Percentiles rank a stretch among this genome's conserved stretches.
These are phyloP conservation scores for Phytopythium kandeliae DNA, from an alignment of 352 stramenopile genomes.

Conservation along the genomic window DNA sequence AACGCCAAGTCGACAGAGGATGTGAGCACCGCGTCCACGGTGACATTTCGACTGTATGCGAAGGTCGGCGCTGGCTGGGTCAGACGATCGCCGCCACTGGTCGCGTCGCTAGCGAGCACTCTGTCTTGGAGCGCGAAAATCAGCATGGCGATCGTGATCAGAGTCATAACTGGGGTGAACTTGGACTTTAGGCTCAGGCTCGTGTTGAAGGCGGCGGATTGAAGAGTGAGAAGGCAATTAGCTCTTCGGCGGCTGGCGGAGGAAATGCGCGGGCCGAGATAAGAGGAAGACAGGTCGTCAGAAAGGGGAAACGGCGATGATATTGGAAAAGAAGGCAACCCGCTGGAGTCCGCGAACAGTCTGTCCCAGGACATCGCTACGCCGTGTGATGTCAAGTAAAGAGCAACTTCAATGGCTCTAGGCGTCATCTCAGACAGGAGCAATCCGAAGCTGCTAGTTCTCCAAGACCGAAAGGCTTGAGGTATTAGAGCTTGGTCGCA, in stretches of 20 bases:
- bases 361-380: too few species aligned
- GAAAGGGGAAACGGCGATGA: neutral
- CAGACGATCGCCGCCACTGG: neutral
- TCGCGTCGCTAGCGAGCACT: neutral
- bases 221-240: neutral
- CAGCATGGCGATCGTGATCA: neutral
- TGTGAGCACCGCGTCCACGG: constrained; percentile 6
- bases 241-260: neutral
- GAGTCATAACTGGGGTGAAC: neutral
- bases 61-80: constrained; percentile 8
- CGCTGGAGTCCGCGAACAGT: neutral
- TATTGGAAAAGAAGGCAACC: neutral
- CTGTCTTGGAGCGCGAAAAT: neutral
- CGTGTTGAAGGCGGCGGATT: neutral
- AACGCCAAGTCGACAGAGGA: constrained; percentile 9
- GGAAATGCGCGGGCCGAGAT: neutral
- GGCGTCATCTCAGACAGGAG: neutral
- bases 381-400: neutral
- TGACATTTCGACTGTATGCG: constrained; percentile 8
- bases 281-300: neutral
- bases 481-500: too few species aligned
- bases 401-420: neutral
- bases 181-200: neutral
- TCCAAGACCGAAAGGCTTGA: neutral
- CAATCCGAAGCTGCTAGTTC: neutral